These are phyloP conservation scores for Candida sonorensis DNA, from an alignment of 805 yeast genomes.

Conservation along the genomic window DNA sequence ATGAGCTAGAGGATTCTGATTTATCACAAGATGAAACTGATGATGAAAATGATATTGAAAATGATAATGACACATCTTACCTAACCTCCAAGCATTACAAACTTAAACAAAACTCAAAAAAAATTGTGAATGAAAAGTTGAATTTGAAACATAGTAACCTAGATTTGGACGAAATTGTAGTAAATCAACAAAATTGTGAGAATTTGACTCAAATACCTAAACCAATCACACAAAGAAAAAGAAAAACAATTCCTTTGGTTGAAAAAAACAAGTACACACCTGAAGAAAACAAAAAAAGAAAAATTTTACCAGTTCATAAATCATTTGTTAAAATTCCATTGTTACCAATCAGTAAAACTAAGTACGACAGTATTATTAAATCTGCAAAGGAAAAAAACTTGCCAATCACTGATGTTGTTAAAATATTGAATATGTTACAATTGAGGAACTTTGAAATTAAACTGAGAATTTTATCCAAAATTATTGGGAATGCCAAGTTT, in stretches of 20 bases:
- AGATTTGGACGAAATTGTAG: too few relatives aligned
- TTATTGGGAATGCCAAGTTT: slow-evolving; percentile 11
- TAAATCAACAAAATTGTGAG: too few relatives aligned
- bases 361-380: slow-evolving; percentile 9
- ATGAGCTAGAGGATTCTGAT: slow-evolving; percentile 1
- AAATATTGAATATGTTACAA: slow-evolving; percentile 16
- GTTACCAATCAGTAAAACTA: slow-evolving; percentile 7
- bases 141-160: too few relatives aligned
- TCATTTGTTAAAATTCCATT: slow-evolving; percentile 13
- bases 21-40: slow-evolving; percentile 6
- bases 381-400: slow-evolving; percentile 12
- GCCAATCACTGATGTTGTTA: slow-evolving; percentile 12
- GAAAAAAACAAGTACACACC: not conserved
- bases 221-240: too few relatives aligned
- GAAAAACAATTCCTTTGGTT: not conserved
- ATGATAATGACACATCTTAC: slow-evolving; percentile 1
- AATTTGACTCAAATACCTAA: too few relatives aligned
- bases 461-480: slow-evolving; percentile 14
- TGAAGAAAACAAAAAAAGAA: not conserved
- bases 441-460: slow-evolving; percentile 19
- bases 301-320: slow-evolving; percentile 4
- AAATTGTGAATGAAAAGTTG: too few relatives aligned
- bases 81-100: too few relatives aligned
- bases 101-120: too few relatives aligned
- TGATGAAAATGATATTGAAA: slow-evolving; percentile 3